These are phyloP conservation scores for Vararia minispora DNA, from an alignment of 768 basidiomycete species.

Conservation along the genomic window DNA sequence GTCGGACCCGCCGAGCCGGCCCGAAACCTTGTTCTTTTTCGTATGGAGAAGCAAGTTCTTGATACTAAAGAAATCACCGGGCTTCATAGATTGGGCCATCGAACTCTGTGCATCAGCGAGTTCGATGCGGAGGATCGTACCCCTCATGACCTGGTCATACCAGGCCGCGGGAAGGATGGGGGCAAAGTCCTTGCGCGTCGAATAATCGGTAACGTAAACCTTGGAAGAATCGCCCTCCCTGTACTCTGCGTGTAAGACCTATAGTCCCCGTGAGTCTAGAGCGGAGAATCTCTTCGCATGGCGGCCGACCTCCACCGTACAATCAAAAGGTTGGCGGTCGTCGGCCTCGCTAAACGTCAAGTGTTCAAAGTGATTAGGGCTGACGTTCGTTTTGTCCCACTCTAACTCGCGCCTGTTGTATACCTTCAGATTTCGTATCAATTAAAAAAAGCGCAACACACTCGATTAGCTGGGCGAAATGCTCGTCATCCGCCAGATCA, in stretches of 20 bases:
- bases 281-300: not conserved
- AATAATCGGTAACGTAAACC: conserved; percentile 12
- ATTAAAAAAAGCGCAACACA: not conserved
- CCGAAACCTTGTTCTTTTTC: conserved; percentile 5
- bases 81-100: conserved; percentile 7
- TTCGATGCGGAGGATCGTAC: conserved; percentile 8
- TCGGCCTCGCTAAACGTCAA: conserved; percentile 8
- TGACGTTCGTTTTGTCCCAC: conserved; percentile 11
- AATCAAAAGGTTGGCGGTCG: conserved; percentile 8
- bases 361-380: conserved; percentile 12
- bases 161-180: not conserved
- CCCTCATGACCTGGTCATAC: conserved; percentile 4
- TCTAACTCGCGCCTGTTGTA: conserved; percentile 10
- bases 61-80: conserved; percentile 9
- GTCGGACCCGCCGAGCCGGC: conserved; percentile 11
- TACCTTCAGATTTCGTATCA: not conserved
- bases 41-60: conserved; percentile 8
- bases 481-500: conserved; percentile 2
- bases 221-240: conserved; percentile 3
- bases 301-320: conserved; percentile 12
- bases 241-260: conserved; percentile 11
- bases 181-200: conserved; percentile 8
- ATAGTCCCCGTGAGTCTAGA: not conserved
- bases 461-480: conserved; percentile 8
- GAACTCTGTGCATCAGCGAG: conserved; percentile 10